A percentile compares a stretch with the other conserved stretches of the same genome.
Evolutionary conservation across 2,329 filamentous ascomycete genomes (phyloP).

Genomic region (Aspergillus sp.): DNA sequence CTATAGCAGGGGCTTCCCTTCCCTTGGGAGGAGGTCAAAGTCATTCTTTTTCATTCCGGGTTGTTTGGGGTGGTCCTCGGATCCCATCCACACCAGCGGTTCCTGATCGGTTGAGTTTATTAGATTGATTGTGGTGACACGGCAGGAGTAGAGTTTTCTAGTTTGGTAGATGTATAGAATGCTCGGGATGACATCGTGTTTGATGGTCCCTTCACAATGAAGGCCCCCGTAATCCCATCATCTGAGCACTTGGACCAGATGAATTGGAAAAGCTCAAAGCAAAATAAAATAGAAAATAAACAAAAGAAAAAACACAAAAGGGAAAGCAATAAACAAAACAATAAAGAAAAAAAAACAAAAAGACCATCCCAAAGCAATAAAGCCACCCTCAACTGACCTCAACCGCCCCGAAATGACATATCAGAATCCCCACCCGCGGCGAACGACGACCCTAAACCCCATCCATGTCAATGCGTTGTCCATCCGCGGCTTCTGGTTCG

Average conservation of each 20-base stretch:
- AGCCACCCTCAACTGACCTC: background rate
- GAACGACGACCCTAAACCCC: background rate
- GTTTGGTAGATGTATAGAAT: background rate
- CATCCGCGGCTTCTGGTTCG: background rate
- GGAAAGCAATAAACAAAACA: background rate
- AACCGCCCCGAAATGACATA: constrained; percentile 2
- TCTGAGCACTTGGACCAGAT: background rate
- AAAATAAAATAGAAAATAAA: background rate
- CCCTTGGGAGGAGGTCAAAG: constrained; percentile 1
- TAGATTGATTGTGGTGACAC: background rate
- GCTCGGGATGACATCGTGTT: background rate
- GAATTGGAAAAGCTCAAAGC: background rate
- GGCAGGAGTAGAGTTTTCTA: background rate
- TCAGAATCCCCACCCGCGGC: constrained; percentile 3
- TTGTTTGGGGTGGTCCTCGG: background rate
- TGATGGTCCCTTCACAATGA: background rate
- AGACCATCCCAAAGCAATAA: background rate
- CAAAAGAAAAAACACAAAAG: background rate
- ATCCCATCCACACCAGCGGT: constrained; percentile 8
- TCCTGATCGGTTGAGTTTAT: background rate
- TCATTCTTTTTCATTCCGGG: background rate
- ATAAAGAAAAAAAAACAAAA: background rate
- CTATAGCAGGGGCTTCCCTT: constrained; percentile 2
- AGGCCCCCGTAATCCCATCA: too few relatives aligned
- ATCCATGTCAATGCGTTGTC: constrained; percentile 5